Percentiles rank a stretch among this genome's conserved stretches.
phyloP scores from a whole-genome alignment of 2,329 filamentous ascomycete species.

The Fusarium sp. region DNA sequence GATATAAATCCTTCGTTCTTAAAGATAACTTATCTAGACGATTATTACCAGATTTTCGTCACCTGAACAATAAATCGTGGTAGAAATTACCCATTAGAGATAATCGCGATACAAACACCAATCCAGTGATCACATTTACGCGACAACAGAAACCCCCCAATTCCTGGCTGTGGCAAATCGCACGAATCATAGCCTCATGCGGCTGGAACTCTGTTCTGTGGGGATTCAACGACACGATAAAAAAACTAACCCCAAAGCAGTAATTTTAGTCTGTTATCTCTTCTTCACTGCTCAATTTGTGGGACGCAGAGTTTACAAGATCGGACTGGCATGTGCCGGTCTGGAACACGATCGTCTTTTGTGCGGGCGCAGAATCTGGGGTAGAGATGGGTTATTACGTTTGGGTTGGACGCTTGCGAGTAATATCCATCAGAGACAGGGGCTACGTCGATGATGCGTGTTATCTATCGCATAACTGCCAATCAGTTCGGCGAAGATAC shows the following conservation, averaged over 20 bases:
- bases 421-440: not conserved
- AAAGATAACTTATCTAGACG: not conserved
- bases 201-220: not conserved
- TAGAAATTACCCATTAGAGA: not conserved
- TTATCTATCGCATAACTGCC: not conserved
- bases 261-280: constrained; percentile 13
- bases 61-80: not conserved
- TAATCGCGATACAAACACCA: not conserved
- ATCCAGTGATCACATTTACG: too few species aligned
- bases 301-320: not conserved
- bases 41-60: not conserved
- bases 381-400: constrained; percentile 25
- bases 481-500: not conserved
- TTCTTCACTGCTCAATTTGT: not conserved
- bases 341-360: constrained; percentile 10
- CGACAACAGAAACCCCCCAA: not conserved
- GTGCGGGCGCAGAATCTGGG: constrained; percentile 25
- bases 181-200: not conserved
- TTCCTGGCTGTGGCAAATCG: not conserved
- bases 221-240: not conserved
- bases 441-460: not conserved
- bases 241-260: not conserved
- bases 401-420: constrained; percentile 2
- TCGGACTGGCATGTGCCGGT: constrained; percentile 2
- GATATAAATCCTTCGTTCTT: not conserved